Conservation (phyloP, 2,329 filamentous ascomycete genomes). For the Mycosphaerella arachidis region DNA sequence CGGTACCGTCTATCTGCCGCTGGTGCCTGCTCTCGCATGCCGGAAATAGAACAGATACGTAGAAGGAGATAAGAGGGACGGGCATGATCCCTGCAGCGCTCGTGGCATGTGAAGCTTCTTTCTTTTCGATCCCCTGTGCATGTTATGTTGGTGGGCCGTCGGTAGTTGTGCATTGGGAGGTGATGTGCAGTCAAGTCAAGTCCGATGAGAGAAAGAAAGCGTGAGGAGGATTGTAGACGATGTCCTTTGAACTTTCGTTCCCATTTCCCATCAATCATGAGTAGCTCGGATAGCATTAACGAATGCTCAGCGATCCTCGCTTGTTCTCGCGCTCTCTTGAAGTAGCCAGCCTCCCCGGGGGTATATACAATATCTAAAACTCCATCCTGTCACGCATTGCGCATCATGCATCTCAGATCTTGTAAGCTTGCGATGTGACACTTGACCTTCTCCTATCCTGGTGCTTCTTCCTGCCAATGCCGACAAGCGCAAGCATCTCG, state of each 20-base stretch:
- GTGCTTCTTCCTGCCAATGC: slow-evolving; percentile 26
- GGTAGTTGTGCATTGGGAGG: too few species aligned
- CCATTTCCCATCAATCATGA: neutral
- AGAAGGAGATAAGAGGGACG: too few species aligned
- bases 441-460: slow-evolving; percentile 1
- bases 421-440: neutral
- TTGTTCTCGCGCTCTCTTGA: neutral
- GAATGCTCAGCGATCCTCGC: neutral
- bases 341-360: neutral
- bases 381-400: neutral
- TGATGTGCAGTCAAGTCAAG: too few species aligned
- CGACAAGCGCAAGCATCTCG: slow-evolving; percentile 47
- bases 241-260: neutral
- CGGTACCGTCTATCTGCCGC: too few species aligned
- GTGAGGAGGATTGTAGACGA: too few species aligned
- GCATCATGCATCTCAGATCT: neutral
- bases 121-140: too few species aligned
- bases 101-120: too few species aligned
- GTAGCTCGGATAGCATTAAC: neutral
- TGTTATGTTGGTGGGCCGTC: too few species aligned
- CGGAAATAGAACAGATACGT: too few species aligned
- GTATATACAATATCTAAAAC: neutral
- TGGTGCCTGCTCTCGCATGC: too few species aligned
- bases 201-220: too few species aligned
- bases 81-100: too few species aligned